phyloP scores from a whole-genome alignment of 768 basidiomycete genomes.

The Polyporus arcularius region DNA sequence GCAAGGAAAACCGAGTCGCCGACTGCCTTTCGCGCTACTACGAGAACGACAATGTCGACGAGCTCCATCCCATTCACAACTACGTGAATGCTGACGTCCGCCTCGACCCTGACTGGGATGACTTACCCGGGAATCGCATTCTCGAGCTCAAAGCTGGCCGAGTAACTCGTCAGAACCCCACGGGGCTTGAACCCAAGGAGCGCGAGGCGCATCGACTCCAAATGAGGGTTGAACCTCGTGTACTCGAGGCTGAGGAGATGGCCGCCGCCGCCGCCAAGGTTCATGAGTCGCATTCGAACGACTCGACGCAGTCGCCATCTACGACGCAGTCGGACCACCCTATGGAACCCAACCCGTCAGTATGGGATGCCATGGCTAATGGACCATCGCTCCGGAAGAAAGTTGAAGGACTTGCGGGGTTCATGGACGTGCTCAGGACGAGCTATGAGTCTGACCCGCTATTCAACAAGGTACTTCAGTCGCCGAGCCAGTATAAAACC shows the following conservation, averaged over 20 bases:
- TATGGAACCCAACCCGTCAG: background rate
- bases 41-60: slow-evolving; percentile 24
- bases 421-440: background rate
- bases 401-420: background rate
- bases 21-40: slow-evolving; percentile 35
- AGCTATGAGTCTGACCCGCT: slow-evolving; percentile 15
- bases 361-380: background rate
- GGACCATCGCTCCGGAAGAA: background rate
- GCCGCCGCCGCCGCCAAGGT: background rate
- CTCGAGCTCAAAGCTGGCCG: background rate
- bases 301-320: background rate
- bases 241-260: background rate
- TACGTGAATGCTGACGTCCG: slow-evolving; percentile 3
- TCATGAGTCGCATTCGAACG: no score
- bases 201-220: background rate
- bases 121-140: background rate
- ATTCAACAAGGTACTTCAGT: slow-evolving; percentile 11
- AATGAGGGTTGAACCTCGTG: background rate
- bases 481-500: background rate
- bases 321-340: background rate
- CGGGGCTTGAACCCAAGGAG: background rate
- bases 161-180: background rate
- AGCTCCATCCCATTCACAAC: background rate
- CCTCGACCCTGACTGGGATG: slow-evolving; percentile 9
- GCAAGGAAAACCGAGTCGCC: slow-evolving; percentile 30